A percentile compares a stretch with the other conserved stretches of the same genome.
Evolutionary conservation across 192 early-diverging fungal species (phyloP).

Genomic region (Entophlyctis luteolus): DNA sequence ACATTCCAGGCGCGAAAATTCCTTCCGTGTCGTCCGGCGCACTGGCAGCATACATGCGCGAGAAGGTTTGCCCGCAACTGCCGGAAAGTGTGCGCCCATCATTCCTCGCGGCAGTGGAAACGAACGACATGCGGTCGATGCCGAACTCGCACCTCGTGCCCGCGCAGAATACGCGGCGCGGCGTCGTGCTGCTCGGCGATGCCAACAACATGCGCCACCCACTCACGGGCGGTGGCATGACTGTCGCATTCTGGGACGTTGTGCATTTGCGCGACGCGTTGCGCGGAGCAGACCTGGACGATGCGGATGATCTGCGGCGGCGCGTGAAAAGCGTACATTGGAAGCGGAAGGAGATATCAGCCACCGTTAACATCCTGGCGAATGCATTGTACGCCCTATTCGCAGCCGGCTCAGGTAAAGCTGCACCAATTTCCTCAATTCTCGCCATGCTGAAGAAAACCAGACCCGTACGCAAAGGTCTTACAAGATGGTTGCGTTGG

Average conservation of each 20-base stretch:
- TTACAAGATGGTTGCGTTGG: constrained; percentile 83
- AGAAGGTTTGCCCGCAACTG: constrained; percentile 63
- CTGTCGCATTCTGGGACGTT: constrained; percentile 89
- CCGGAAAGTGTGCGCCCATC: constrained; percentile 55
- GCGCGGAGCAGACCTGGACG: constrained; percentile 45
- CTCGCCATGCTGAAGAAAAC: no score
- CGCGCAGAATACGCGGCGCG: constrained; percentile 62
- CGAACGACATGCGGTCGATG: constrained; percentile 75
- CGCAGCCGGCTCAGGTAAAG: constrained; percentile 69
- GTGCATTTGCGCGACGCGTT: constrained; percentile 68
- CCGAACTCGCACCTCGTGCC: constrained; percentile 88
- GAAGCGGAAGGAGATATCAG: constrained; percentile 67
- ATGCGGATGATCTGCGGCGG: constrained; percentile 43
- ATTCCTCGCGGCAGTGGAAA: constrained; percentile 68
- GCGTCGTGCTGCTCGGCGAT: constrained; percentile 86
- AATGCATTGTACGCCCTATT: constrained; percentile 89
- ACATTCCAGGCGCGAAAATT: constrained; percentile 79
- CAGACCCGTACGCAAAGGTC: constrained; percentile 66
- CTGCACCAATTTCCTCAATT: no score
- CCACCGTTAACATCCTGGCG: constrained; percentile 86
- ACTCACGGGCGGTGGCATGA: constrained; percentile 97
- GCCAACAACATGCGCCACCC: constrained; percentile 96
- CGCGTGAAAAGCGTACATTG: constrained; percentile 70
- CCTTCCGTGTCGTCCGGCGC: constrained; percentile 65
- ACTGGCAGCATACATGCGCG: constrained; percentile 57